Base-by-base conservation (phyloP, 176 grass and related monocot species). In the Oryza glaberrima region DNA sequence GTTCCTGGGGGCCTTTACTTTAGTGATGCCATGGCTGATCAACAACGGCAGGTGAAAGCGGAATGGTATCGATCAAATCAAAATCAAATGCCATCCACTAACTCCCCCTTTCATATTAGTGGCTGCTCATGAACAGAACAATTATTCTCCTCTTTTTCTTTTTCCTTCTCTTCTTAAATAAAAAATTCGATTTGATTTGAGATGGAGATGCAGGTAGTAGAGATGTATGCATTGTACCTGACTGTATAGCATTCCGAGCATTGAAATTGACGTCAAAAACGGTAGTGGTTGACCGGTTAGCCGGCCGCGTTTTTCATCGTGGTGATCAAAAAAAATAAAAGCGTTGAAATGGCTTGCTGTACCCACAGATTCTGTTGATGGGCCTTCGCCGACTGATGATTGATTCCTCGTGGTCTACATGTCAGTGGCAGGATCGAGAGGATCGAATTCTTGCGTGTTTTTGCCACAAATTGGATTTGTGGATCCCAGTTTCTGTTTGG, bases 21-120 rank as follows among this genome's bases (percentile, higher is more conserved):
- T 84, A 79, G 23, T 67, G 81, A 45, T 45, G 47, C 77, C 88
- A 82, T 83, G 61, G 13, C 49, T 48, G 67, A 74, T 73, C 35
- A n/a, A 22, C 66, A 32, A 78, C 44, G 72, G 72, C 46, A 43
- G 20, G 51, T 79, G 68, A 82, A 77, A 72, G 88, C 44, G 19
- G 34, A 76, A 76, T 8, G 78, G 49, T 49, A 75, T 83, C 67
- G 82, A 75, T 86, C 68, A 90, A 79, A 86, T 78, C 80, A 79
- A 90, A 79, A 86, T 82, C 80, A 79, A 83, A 83, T 47, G 69
- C 49, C 76, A 83, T 75, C 80, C 84, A 79, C 79, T 79, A 69
- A 67, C 7, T 72, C 28, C 68, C 68, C 38, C 11, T 41, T n/a
- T 76, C 77, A 3, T 78, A 73, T 36, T 17, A 70, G 44, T 46